These are phyloP conservation scores for Camellia sinensis DNA, from an alignment of 148 eudicot species.

Conservation along the genomic window DNA sequence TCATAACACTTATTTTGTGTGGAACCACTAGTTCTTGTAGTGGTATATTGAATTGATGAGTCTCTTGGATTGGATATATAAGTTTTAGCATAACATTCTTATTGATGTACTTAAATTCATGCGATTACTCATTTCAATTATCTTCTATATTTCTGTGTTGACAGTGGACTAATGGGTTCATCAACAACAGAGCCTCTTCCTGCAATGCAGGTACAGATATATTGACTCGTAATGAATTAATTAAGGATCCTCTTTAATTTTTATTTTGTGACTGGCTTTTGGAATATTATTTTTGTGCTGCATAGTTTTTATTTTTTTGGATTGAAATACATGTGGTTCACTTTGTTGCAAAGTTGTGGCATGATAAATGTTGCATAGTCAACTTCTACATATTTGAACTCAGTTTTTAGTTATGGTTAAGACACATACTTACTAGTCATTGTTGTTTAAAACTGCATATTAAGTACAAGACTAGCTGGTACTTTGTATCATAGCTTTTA, in stretches of 20 bases:
- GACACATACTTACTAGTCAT: not conserved
- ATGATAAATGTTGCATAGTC: not conserved
- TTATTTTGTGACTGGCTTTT: not conserved
- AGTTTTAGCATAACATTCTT: not conserved
- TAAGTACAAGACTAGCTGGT: too few relatives aligned
- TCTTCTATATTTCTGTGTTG: not conserved
- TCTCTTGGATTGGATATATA: too few relatives aligned
- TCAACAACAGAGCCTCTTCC: constrained; percentile 15
- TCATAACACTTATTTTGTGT: too few relatives aligned
- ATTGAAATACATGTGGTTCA: not conserved
- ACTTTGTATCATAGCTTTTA: too few relatives aligned
- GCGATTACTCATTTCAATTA: not conserved
- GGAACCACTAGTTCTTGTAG: too few relatives aligned
- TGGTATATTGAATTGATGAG: too few relatives aligned
- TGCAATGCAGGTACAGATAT: constrained; percentile 19
- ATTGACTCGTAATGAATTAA: not conserved
- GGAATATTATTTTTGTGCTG: not conserved
- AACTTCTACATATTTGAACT: not conserved
- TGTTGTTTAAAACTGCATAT: too few relatives aligned
- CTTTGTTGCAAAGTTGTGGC: not conserved
- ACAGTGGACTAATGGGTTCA: constrained; percentile 23
- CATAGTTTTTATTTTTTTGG: not conserved
- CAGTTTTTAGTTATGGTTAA: too few relatives aligned
- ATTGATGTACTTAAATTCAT: not conserved
- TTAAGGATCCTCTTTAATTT: not conserved